Evolutionary conservation across 1,284 basidiomycete species (phyloP).

Genomic region (Taiwanofungus camphoratus): DNA sequence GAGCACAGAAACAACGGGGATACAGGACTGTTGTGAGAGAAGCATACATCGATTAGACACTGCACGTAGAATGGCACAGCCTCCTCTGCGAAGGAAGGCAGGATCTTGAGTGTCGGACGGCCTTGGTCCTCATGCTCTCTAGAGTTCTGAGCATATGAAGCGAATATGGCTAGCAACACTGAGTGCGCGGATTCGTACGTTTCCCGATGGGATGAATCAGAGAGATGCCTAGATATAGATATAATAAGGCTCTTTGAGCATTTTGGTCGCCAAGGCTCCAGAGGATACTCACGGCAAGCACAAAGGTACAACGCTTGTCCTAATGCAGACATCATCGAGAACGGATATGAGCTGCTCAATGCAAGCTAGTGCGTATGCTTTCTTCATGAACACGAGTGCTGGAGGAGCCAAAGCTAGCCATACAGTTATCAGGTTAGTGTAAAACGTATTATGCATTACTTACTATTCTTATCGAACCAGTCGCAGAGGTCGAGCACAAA

Average conservation of each 20-base stretch:
- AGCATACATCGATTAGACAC: conserved; percentile 58
- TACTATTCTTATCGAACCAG: conserved; percentile 16
- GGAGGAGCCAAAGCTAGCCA: conserved; percentile 4
- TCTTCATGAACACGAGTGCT: conserved; percentile 41
- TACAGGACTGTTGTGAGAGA: background rate
- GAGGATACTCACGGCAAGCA: conserved; percentile 50
- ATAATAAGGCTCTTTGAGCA: conserved; percentile 4
- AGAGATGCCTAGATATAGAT: conserved; percentile 49
- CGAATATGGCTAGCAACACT: conserved; percentile 63
- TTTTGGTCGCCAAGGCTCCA: background rate
- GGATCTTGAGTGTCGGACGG: conserved; percentile 3
- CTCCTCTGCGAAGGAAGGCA: conserved; percentile 39
- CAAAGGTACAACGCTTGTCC: conserved; percentile 46
- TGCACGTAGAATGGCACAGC: conserved; percentile 63
- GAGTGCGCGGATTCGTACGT: conserved; percentile 74
- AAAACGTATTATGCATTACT: conserved; percentile 1
- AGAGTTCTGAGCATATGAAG: conserved; percentile 44
- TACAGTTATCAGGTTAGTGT: background rate
- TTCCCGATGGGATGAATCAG: conserved; percentile 52
- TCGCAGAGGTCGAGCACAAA: conserved; percentile 37
- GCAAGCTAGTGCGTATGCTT: conserved; percentile 56
- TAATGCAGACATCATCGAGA: conserved; percentile 42
- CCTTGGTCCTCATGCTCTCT: conserved; percentile 14
- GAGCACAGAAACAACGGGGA: background rate
- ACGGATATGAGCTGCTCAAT: conserved; percentile 67